Evolutionary conservation across 1,139 yeast genomes (phyloP).

Genomic region (Blastobotrys indianensis): DNA sequence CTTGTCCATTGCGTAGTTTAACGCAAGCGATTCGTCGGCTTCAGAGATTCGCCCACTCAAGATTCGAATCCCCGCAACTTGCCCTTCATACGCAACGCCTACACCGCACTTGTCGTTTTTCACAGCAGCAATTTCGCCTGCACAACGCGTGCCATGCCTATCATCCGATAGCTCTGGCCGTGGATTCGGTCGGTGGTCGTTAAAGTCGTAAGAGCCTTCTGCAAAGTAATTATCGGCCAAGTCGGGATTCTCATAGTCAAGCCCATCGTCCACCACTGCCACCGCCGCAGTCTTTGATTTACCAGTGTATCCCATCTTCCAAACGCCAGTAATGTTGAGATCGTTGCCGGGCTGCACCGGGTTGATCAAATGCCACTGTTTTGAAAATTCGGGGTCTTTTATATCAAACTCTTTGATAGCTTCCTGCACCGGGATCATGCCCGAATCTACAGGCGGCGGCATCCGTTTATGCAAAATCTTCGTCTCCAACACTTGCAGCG

Average conservation of each 20-base stretch:
- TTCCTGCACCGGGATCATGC: conserved; percentile 18
- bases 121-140: conserved; percentile 92
- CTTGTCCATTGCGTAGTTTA: conserved; percentile 66
- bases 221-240: conserved; percentile 59
- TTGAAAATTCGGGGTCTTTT: conserved; percentile 68
- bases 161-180: conserved; percentile 78
- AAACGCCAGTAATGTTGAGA: conserved; percentile 78
- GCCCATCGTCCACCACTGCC: conserved; percentile 81
- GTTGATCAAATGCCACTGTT: conserved; percentile 91
- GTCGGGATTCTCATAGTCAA: conserved; percentile 75
- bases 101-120: conserved; percentile 82
- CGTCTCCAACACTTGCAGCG: conserved; percentile 21
- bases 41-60: conserved; percentile 72
- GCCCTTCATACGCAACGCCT: conserved; percentile 85
- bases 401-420: conserved; percentile 51
- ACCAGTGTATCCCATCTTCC: conserved; percentile 82
- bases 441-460: conserved; percentile 24
- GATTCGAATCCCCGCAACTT: conserved; percentile 86
- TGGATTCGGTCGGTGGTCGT: conserved; percentile 69
- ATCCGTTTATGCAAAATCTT: conserved; percentile 21
- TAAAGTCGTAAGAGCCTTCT: conserved; percentile 88
- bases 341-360: conserved; percentile 70
- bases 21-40: conserved; percentile 86
- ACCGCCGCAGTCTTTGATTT: conserved; percentile 59
- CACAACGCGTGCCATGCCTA: conserved; percentile 96